phyloP scores from a whole-genome alignment of 1,284 basidiomycete genomes.

The Wallemia mellicola region DNA sequence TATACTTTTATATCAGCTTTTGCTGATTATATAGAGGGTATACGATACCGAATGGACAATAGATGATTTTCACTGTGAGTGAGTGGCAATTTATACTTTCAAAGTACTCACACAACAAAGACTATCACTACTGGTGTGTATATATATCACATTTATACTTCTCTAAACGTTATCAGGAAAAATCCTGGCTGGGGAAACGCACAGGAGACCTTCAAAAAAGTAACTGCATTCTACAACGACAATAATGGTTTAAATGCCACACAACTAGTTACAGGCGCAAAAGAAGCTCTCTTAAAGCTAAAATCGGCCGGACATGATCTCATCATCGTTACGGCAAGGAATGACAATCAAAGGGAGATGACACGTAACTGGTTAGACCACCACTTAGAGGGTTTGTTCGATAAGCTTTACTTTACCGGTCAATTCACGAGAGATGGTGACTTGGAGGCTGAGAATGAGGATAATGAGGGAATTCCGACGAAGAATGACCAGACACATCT shows the following conservation, averaged over 20 bases:
- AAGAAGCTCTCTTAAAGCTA: not conserved
- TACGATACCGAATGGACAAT: not conserved
- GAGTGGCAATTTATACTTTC: not conserved
- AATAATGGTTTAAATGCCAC: not conserved
- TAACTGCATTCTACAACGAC: not conserved
- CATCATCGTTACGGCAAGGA: not conserved
- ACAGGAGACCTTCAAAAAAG: not conserved
- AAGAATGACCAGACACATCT: slow-evolving; percentile 17
- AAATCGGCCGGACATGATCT: not conserved
- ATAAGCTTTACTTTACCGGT: slow-evolving; percentile 40
- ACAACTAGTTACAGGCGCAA: not conserved
- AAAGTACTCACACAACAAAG: not conserved
- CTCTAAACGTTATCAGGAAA: not conserved
- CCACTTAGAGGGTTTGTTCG: slow-evolving; percentile 19
- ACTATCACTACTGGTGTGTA: not conserved
- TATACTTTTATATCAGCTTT: not conserved
- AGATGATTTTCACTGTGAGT: slow-evolving; percentile 1
- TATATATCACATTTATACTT: not conserved
- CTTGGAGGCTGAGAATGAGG: slow-evolving; percentile 19
- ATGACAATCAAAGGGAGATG: not conserved
- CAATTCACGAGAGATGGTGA: slow-evolving; percentile 23
- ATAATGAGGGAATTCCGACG: slow-evolving; percentile 25
- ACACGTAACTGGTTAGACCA: not conserved
- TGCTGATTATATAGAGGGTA: not conserved
- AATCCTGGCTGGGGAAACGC: not conserved